Evolutionary conservation across 768 basidiomycete genomes (phyloP).

Genomic region (Lepiota venenata): DNA sequence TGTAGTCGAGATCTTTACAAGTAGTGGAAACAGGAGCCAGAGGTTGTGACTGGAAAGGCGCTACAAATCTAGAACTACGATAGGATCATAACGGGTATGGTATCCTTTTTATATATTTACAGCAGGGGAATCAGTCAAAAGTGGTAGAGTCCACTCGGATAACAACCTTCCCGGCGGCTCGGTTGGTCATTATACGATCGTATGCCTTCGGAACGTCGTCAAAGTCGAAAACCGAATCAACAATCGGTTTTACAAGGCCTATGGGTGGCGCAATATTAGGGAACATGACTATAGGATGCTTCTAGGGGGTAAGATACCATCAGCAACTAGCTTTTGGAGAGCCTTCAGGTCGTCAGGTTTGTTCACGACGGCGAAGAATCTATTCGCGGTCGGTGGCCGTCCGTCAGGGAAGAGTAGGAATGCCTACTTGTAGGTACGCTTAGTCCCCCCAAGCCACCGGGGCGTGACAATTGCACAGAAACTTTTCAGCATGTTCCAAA

Average conservation of each 20-base stretch:
- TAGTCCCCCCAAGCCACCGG: slow-evolving; percentile 49
- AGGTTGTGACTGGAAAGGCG: neutral
- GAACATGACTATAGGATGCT: neutral
- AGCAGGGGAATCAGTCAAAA: slow-evolving; percentile 4
- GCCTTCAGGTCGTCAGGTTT: slow-evolving; percentile 31
- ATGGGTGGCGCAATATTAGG: neutral
- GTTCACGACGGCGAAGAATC: slow-evolving; percentile 29
- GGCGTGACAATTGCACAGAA: slow-evolving; percentile 38
- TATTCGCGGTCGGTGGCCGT: slow-evolving; percentile 12
- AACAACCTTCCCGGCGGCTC: slow-evolving; percentile 65
- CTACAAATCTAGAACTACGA: neutral
- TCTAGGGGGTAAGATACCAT: slow-evolving; percentile 31
- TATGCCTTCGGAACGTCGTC: slow-evolving; percentile 60
- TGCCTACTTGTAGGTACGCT: slow-evolving; percentile 44
- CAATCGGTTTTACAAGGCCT: slow-evolving; percentile 49
- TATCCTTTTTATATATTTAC: neutral
- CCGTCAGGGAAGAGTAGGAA: neutral
- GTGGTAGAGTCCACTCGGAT: slow-evolving; percentile 39
- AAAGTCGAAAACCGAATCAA: slow-evolving; percentile 60
- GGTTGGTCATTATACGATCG: slow-evolving; percentile 49
- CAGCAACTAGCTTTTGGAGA: slow-evolving; percentile 33
- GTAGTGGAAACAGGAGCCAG: neutral
- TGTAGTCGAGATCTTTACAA: neutral
- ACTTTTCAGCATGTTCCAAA: slow-evolving; percentile 28
- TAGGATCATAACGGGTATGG: neutral